Base-by-base conservation (phyloP, 1,284 basidiomycete species). In the Farysia itapuensis region DNA sequence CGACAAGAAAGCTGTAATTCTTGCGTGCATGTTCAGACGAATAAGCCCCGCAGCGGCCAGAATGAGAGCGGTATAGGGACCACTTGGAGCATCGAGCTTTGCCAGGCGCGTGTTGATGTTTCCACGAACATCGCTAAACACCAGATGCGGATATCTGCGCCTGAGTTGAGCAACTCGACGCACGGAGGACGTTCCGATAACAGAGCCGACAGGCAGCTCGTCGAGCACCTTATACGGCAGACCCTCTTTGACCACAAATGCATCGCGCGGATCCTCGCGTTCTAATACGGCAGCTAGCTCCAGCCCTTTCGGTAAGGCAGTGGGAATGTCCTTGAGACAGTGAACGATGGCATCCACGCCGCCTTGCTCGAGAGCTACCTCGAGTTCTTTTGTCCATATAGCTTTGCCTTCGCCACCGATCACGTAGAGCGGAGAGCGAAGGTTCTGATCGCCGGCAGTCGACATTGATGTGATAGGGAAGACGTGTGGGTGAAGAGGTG, bases 311-410 rank as follows among this genome's bases (percentile, higher is more conserved):
- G 91, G 91, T 21, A 97, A 79, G 3, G 81, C 80, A 3, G 94
- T 98, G 9, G 94, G 94, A 16, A 97, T 84, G 77, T 98, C 95
- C 78, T 99, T 99, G 67, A 91, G 81, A 43, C 84, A 86, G 79
- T 98, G 95, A 16, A 98, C 86, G 67, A 99, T 85, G 80, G 96
- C 86, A 77, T 98, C 95, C 40, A 95, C 88, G 11, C 81, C 79
- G 15, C 83, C 81, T 30, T 84, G 81, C 33, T 83, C 81, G 41
- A 97, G 81, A 19, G 87, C 85, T 16, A 87, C 86, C 77, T 97
- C 93, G 50, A 97, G 84, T 74, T 96, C 93, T 74, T 90, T 88
- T 22, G 93, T 96, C 93, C 93, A 97, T 14, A 97, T 80, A 0
- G 88, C 85, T 77, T 93, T 91, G 46, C 77, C 76, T 28, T 78